Conservation (phyloP, 257 asterid genomes). For the Scutellaria minor region DNA sequence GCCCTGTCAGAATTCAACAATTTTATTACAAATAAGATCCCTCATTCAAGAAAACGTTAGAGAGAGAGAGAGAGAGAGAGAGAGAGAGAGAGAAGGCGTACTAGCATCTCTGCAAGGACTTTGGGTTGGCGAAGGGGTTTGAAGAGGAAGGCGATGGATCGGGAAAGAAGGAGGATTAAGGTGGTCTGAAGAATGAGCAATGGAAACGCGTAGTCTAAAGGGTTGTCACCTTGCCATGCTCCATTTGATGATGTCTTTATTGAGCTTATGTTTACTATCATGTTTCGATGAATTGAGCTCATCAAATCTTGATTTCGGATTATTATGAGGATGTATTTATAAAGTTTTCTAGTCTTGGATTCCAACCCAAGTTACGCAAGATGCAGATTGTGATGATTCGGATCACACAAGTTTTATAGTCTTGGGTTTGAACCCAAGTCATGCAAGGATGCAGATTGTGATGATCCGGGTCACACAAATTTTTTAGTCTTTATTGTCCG, state of each 20-base stretch:
- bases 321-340: too few relatives aligned
- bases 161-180: conserved; percentile 44
- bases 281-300: not conserved
- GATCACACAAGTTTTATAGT: too few relatives aligned
- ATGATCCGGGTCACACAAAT: too few relatives aligned
- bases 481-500: too few relatives aligned
- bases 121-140: conserved; percentile 68
- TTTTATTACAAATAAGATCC: too few relatives aligned
- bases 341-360: too few relatives aligned
- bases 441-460: too few relatives aligned
- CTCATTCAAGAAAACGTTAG: too few relatives aligned
- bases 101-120: conserved; percentile 63
- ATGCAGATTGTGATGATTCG: too few relatives aligned
- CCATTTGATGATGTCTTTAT: conserved; percentile 55
- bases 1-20: conserved; percentile 37
- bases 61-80: not conserved
- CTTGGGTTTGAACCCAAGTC: too few relatives aligned
- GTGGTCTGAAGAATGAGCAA: conserved; percentile 57
- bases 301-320: too few relatives aligned
- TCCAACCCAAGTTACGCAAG: too few relatives aligned
- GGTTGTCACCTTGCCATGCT: conserved; percentile 61
- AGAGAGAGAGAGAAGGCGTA: conserved; percentile 23
- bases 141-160: conserved; percentile 54
- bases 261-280: conserved; percentile 46
- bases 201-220: conserved; percentile 59